Evolutionary conservation across 2,329 filamentous ascomycete genomes (phyloP).

Genomic region (Ilyonectria robusta): DNA sequence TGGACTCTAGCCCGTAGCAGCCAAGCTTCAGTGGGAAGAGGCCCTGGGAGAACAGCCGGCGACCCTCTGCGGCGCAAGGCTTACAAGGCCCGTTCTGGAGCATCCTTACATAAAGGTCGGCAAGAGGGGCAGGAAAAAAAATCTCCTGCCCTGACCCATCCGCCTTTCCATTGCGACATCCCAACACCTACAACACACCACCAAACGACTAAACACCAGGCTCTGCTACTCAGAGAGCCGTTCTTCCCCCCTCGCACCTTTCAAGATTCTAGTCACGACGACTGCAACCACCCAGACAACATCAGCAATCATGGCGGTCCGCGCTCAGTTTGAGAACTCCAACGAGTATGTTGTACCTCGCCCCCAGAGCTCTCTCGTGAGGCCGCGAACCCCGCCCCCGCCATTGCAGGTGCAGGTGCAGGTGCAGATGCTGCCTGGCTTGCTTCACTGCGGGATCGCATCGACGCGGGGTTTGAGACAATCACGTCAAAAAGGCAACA

Average conservation of each 20-base stretch:
- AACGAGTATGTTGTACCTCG: conserved; percentile 78
- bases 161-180: conserved; percentile 39
- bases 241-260: conserved; percentile 9
- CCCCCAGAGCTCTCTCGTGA: conserved; percentile 2
- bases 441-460: background rate
- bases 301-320: conserved; percentile 71
- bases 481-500: background rate
- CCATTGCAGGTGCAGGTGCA: conserved; percentile 16
- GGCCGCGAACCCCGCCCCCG: conserved; percentile 40
- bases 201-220: background rate
- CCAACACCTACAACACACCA: background rate
- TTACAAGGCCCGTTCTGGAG: conserved; percentile 4
- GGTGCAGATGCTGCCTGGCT: conserved; percentile 4
- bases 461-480: background rate
- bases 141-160: conserved; percentile 36
- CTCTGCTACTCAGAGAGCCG: conserved; percentile 3
- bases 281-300: conserved; percentile 32
- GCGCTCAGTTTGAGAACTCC: conserved; percentile 88
- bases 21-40: conserved; percentile 22
- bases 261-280: conserved; percentile 39
- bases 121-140: conserved; percentile 37
- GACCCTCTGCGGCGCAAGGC: conserved; percentile 1
- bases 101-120: conserved; percentile 43
- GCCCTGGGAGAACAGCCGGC: conserved; percentile 16
- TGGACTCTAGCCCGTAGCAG: background rate